Conservation (phyloP, 108 stramenopile species). For the Fragilaria radians region DNA sequence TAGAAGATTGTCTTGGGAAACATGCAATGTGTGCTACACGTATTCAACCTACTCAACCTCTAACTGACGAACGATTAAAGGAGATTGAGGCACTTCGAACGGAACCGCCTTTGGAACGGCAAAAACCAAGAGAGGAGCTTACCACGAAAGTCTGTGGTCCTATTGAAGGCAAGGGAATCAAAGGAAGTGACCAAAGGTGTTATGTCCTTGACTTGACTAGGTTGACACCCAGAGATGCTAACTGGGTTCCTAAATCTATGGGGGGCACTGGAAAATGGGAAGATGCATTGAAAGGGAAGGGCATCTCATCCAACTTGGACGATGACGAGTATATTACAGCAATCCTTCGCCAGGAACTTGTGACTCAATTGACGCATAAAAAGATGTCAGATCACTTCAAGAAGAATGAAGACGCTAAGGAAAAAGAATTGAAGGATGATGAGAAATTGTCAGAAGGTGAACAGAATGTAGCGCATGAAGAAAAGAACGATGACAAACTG, state of each 20-base stretch:
- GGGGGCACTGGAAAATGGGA: conserved; percentile 79
- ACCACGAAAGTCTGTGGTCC: conserved; percentile 66
- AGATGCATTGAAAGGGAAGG: conserved; percentile 1
- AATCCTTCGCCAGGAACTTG: conserved; percentile 81
- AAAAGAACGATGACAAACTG: conserved; percentile 20
- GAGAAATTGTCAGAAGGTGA: conserved; percentile 6
- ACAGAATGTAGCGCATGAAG: conserved; percentile 11
- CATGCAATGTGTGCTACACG: conserved; percentile 62
- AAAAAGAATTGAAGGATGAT: conserved; percentile 10
- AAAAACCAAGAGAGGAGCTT: conserved; percentile 8
- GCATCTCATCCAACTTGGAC: conserved; percentile 38
- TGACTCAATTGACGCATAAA: conserved; percentile 51
- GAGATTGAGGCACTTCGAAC: conserved; percentile 40
- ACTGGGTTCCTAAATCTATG: conserved; percentile 70
- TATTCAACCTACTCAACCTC: conserved; percentile 37
- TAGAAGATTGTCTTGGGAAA: conserved; percentile 61
- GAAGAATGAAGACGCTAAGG: conserved; percentile 21
- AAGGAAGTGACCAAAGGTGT: conserved; percentile 82
- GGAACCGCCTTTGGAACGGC: conserved; percentile 2
- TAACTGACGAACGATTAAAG: conserved; percentile 45
- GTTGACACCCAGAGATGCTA: conserved; percentile 92
- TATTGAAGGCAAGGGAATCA: conserved; percentile 89
- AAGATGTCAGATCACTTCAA: conserved; percentile 46
- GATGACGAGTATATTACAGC: conserved; percentile 74
- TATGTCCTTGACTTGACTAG: conserved; percentile 91